These are phyloP conservation scores for Fraxinus anomala DNA, from an alignment of 257 asterid genomes.

Conservation along the genomic window DNA sequence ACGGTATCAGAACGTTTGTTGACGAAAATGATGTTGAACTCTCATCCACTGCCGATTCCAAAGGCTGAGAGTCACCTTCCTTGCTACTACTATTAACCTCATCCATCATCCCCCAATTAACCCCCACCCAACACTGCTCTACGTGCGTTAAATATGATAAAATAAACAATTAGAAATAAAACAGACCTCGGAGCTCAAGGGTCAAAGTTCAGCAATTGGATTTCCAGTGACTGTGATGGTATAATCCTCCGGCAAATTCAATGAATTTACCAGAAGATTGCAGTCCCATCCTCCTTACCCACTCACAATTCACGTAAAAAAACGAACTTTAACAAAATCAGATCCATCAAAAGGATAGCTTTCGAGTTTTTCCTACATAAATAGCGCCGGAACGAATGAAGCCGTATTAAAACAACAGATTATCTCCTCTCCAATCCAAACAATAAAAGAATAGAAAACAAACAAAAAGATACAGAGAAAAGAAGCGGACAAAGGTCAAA, in stretches of 20 bases:
- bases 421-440: constrained; percentile 29
- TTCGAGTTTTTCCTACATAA: not conserved
- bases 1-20: constrained; percentile 43
- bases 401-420: constrained; percentile 25
- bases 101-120: constrained; percentile 51
- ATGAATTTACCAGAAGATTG: constrained; percentile 81
- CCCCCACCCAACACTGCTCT: constrained; percentile 21
- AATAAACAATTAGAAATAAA: constrained; percentile 1
- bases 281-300: constrained; percentile 92
- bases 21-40: constrained; percentile 55
- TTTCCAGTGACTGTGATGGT: constrained; percentile 33
- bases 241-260: constrained; percentile 63
- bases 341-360: constrained; percentile 38
- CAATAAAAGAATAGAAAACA: not conserved
- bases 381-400: not conserved
- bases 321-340: constrained; percentile 33
- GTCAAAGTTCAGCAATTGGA: constrained; percentile 33
- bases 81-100: constrained; percentile 43
- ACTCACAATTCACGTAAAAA: constrained; percentile 26
- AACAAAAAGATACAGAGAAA: not conserved
- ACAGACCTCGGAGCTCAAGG: constrained; percentile 5
- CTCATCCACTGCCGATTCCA: constrained; percentile 34
- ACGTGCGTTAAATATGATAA: constrained; percentile 15
- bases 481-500: not conserved
- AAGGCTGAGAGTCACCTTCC: constrained; percentile 38